Evolutionary conservation across 2,329 filamentous ascomycete genomes (phyloP).

Genomic region (Canariomyces notabilis): DNA sequence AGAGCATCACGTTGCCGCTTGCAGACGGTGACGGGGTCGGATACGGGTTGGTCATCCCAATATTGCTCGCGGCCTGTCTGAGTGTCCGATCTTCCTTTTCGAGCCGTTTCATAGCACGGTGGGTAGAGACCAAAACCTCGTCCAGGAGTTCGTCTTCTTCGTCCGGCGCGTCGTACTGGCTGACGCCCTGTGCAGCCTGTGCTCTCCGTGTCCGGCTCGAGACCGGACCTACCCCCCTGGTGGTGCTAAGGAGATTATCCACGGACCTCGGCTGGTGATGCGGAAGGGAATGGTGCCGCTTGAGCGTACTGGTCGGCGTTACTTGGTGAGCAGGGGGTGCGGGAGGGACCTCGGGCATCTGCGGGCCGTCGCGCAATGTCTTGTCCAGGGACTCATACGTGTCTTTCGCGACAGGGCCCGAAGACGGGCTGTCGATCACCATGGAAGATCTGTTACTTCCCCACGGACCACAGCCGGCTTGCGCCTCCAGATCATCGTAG

Average conservation of each 20-base stretch:
- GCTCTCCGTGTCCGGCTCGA: conserved; percentile 77
- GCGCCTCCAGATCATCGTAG: conserved; percentile 86
- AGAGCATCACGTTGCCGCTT: conserved; percentile 71
- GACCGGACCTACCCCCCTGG: conserved; percentile 54
- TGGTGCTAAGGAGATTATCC: conserved; percentile 56
- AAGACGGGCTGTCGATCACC: conserved; percentile 57
- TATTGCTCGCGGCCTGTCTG: conserved; percentile 60
- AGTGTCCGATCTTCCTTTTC: conserved; percentile 51
- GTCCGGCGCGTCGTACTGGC: conserved; percentile 88
- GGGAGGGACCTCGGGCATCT: conserved; percentile 44
- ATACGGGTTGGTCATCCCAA: conserved; percentile 57
- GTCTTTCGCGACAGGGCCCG: conserved; percentile 47
- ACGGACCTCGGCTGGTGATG: conserved; percentile 59
- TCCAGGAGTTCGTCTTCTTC: conserved; percentile 95
- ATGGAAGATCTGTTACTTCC: conserved; percentile 80
- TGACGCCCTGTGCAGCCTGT: conserved; percentile 67
- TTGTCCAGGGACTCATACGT: conserved; percentile 58
- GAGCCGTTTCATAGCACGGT: conserved; percentile 67
- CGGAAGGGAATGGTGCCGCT: conserved; percentile 61
- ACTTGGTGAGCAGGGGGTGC: conserved; percentile 51
- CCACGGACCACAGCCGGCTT: conserved; percentile 87
- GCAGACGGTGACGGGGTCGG: conserved; percentile 72
- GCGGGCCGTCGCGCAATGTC: conserved; percentile 51
- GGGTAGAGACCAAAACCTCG: conserved; percentile 75
- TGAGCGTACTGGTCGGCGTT: conserved; percentile 48